Evolutionary conservation across 2,329 filamentous ascomycete genomes (phyloP), one percentile per base, ranked within the genome.

Genomic region (Cladorrhinum sp.): DNA sequence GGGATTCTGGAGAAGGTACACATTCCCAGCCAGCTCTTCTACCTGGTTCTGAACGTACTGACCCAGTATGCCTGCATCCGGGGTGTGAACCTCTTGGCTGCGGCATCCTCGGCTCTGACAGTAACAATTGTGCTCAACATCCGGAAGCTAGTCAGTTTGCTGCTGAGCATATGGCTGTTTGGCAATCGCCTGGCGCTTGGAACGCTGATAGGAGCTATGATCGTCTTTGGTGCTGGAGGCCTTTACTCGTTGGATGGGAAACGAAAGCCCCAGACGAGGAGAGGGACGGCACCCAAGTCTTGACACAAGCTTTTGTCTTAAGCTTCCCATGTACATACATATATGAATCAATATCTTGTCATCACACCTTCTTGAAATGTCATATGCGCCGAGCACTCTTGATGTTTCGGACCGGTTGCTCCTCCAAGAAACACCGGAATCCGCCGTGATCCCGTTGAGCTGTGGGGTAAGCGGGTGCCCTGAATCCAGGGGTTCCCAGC

Each of bases 91-190:
- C 83, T 96, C n/a, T 81, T 99, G 3, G 93, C 91, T 1, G 91
- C 94, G 0, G 89, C 88, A 58, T 91, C 91, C 2, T 94, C 93
- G 2, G 96, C 95, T 0, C 82, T 99, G 59, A 98, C 95, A 0
- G 95, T 99, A 23, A 97, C 94, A 1, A 96, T 99, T 68, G 92
- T 98, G 53, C 81, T 99, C 62, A 99, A 98, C 73, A 90, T 99
- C 62, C 85, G 95, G 68, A 99, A 99, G 76, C 80, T 99, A 20
- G 89, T 96, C 59, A 97, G 93, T 69, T 83, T 98, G 63, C 78
- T 98, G 64, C 74, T 98, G 61, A 97, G 93, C 68, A 96, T 98
- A 62, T 94, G 92, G 84, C 75, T 99, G 1, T 99, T 99, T 76
- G 95, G 94, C 4, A 97, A 99, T 73, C 77, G 83, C 42, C 79